These are phyloP conservation scores for Epichloe coenophiala DNA, from an alignment of 2,329 filamentous ascomycete species.

Conservation along the genomic window DNA sequence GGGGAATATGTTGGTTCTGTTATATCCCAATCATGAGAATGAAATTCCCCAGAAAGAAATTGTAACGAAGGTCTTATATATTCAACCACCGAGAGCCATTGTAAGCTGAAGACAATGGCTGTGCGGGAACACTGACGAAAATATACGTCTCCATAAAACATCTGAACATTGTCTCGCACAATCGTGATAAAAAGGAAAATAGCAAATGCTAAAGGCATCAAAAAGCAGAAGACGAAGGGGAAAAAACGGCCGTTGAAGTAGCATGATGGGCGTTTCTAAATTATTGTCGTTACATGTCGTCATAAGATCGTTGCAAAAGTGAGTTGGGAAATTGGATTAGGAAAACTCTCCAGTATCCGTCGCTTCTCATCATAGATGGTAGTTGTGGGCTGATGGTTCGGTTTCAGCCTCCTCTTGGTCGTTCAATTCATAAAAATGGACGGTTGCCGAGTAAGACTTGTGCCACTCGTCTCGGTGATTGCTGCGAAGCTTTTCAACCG, in stretches of 20 bases:
- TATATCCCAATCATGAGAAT: not conserved
- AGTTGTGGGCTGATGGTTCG: not conserved
- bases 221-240: not conserved
- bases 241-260: conserved; percentile 1
- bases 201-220: not conserved
- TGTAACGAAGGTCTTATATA: not conserved
- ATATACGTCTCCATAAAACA: not conserved
- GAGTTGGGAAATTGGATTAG: conserved; percentile 4
- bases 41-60: not conserved
- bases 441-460: conserved; percentile 7
- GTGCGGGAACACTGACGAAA: not conserved
- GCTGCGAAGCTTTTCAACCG: conserved; percentile 27
- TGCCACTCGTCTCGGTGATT: conserved; percentile 18
- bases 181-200: not conserved
- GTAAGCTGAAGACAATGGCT: not conserved
- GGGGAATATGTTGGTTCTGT: not conserved
- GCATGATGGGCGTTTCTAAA: conserved; percentile 8
- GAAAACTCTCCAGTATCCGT: not conserved
- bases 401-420: conserved; percentile 1
- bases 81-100: not conserved
- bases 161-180: not conserved
- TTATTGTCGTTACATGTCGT: conserved; percentile 12
- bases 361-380: not conserved
- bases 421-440: conserved; percentile 6
- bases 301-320: conserved; percentile 13